Conservation (phyloP, 1,284 basidiomycete species). For the Cutaneotrichosporon sp. region DNA sequence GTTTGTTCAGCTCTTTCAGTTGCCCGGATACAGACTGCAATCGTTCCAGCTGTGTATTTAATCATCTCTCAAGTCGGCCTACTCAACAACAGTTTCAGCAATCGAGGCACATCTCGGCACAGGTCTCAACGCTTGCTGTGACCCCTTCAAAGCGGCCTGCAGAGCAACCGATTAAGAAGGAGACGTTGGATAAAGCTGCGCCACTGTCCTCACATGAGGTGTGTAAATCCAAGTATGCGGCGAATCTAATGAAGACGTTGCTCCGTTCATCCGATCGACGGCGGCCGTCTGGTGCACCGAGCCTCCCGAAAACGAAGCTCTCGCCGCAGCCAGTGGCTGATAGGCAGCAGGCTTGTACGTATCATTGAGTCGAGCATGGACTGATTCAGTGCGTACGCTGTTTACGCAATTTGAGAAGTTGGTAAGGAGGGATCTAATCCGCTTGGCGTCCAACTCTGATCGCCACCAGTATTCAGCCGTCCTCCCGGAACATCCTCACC, state of each 20-base stretch:
- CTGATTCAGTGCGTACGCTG: constrained; percentile 29
- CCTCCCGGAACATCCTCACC: constrained; percentile 24
- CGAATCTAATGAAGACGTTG: background rate
- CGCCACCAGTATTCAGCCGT: constrained; percentile 37
- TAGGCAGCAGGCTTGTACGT: constrained; percentile 39
- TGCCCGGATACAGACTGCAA: constrained; percentile 34
- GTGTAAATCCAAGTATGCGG: too few relatives aligned
- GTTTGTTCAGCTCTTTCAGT: constrained; percentile 21
- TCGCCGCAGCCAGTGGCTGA: constrained; percentile 35
- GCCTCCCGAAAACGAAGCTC: constrained; percentile 18
- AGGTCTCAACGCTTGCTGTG: background rate
- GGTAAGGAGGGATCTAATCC: too few relatives aligned
- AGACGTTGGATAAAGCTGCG: too few relatives aligned
- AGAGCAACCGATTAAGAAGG: background rate
- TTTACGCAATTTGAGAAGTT: constrained; percentile 40
- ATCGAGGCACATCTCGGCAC: too few relatives aligned
- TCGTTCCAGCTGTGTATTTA: constrained; percentile 33
- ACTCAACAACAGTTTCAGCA: background rate
- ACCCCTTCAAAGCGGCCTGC: background rate
- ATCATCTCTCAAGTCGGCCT: background rate
- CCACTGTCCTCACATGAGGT: too few relatives aligned
- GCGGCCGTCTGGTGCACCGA: too few relatives aligned
- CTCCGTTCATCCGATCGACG: background rate
- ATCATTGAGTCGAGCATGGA: too few relatives aligned
- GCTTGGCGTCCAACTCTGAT: too few relatives aligned